Evolutionary conservation across 192 early-diverging fungal genomes (phyloP).

Genomic region (Coemansia sp.): DNA sequence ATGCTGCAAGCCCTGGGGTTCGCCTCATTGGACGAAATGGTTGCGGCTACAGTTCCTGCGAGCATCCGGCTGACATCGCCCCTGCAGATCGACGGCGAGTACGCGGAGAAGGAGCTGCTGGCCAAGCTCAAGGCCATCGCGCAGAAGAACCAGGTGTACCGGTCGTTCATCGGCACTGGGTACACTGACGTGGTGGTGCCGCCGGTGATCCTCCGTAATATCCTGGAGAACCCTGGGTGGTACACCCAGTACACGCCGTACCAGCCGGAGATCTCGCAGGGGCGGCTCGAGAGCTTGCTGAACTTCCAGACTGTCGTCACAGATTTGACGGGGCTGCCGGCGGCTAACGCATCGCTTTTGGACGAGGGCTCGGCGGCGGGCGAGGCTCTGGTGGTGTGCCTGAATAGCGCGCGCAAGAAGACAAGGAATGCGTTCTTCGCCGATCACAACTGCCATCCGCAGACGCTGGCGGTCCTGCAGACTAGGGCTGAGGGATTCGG

Average conservation of each 20-base stretch:
- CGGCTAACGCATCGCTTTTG: constrained; percentile 96
- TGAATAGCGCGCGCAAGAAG: constrained; percentile 66
- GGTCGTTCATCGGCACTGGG: constrained; percentile 94
- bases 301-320: constrained; percentile 98
- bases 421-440: constrained; percentile 90
- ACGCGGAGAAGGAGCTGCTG: constrained; percentile 87
- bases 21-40: constrained; percentile 77
- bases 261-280: constrained; percentile 99
- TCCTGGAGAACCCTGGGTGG: constrained; percentile 99
- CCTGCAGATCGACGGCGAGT: constrained; percentile 69
- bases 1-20: constrained; percentile 87
- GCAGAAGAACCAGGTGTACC: constrained; percentile 86
- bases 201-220: constrained; percentile 93
- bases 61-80: constrained; percentile 72
- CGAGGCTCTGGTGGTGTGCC: constrained; percentile 95
- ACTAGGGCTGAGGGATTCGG: constrained; percentile 95
- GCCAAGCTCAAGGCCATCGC: constrained; percentile 83
- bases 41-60: constrained; percentile 79
- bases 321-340: constrained; percentile 93
- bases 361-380: constrained; percentile 99
- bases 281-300: constrained; percentile 93
- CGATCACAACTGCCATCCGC: constrained; percentile 91
- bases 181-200: constrained; percentile 92
- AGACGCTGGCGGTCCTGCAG: constrained; percentile 91
- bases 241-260: constrained; percentile 99